Evolutionary conservation across 176 grass and related monocot genomes (phyloP).

Genomic region (Hordeum marinum): DNA sequence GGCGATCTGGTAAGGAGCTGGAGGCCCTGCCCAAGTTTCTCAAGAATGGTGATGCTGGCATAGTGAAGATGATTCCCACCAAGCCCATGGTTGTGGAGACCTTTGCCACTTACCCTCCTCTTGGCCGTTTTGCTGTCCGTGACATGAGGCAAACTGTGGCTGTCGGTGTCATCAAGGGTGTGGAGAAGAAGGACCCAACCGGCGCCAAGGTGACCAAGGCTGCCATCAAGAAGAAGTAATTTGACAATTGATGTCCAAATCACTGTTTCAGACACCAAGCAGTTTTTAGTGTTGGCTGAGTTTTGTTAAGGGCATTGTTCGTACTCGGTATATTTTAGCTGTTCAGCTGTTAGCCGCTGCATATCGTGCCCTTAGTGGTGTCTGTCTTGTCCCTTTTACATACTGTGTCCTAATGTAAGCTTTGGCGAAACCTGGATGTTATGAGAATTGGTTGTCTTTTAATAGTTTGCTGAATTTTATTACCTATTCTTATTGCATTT

Average conservation of each 20-base stretch:
- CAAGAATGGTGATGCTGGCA: conserved; percentile 87
- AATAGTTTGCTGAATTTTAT: background rate
- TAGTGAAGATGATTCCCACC: conserved; percentile 93
- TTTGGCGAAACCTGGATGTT: background rate
- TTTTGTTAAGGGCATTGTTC: background rate
- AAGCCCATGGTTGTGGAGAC: conserved; percentile 97
- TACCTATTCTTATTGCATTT: background rate
- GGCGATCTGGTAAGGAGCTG: conserved; percentile 86
- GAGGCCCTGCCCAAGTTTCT: conserved; percentile 92
- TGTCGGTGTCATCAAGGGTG: conserved; percentile 75
- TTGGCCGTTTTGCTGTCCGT: conserved; percentile 71
- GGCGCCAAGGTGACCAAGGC: conserved; percentile 90
- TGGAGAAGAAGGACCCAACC: conserved; percentile 78
- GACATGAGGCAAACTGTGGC: conserved; percentile 86
- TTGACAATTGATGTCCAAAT: background rate
- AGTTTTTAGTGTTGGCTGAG: background rate
- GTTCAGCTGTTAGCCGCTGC: background rate
- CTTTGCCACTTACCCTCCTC: conserved; percentile 56
- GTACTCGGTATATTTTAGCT: background rate
- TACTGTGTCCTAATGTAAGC: background rate
- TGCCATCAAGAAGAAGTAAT: conserved; percentile 91
- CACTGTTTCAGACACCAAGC: background rate
- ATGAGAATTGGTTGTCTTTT: background rate
- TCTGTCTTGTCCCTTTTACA: background rate
- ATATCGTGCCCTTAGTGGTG: background rate